phyloP scores from a whole-genome alignment of 1,284 basidiomycete genomes.

The Cystobasidium pallidum region DNA sequence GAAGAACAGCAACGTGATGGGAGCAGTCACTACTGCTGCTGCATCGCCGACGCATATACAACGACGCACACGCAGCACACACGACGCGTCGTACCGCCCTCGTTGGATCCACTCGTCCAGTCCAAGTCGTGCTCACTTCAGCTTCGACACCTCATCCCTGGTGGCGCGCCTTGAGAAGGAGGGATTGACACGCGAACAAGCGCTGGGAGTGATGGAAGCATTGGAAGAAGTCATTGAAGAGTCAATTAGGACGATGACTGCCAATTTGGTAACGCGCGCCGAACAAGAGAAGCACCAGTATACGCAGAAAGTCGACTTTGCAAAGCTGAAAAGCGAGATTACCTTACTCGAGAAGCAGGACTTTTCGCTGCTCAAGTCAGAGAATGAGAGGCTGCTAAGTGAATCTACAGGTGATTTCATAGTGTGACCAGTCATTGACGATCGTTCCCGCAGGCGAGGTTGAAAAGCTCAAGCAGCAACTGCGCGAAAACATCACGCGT shows the following conservation, averaged over 20 bases:
- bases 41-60: not conserved
- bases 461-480: constrained; percentile 91
- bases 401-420: too few relatives aligned
- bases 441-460: constrained; percentile 65
- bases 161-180: constrained; percentile 84
- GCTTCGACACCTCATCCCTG: constrained; percentile 93
- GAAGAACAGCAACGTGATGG: not conserved
- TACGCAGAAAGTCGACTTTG: constrained; percentile 65
- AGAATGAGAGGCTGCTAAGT: constrained; percentile 81
- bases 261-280: constrained; percentile 87
- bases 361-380: constrained; percentile 86
- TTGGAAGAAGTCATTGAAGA: constrained; percentile 95
- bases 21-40: constrained; percentile 1
- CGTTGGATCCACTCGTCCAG: constrained; percentile 20
- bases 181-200: constrained; percentile 82
- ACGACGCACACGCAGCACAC: not conserved
- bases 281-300: constrained; percentile 71
- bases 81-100: not conserved
- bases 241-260: constrained; percentile 88
- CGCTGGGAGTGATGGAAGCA: constrained; percentile 91
- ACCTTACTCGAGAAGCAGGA: constrained; percentile 98
- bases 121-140: constrained; percentile 62
- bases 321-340: constrained; percentile 65
- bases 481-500: constrained; percentile 66
- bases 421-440: too few relatives aligned